Conservation (phyloP, 2,329 filamentous ascomycete genomes). For the Lachnellula arida region DNA sequence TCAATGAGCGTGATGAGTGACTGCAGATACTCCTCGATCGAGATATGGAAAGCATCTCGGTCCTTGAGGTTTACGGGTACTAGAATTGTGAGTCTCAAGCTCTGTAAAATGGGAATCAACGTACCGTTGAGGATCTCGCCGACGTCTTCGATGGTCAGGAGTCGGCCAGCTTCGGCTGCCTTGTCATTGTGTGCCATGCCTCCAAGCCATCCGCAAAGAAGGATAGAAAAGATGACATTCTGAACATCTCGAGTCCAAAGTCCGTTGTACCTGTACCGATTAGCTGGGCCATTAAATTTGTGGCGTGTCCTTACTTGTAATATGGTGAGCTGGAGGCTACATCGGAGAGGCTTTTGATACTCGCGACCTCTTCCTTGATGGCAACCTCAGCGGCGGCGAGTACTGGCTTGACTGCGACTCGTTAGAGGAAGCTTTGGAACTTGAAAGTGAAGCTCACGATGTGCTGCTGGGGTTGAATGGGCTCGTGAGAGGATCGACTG, state of each 20-base stretch:
- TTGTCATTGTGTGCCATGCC: slow-evolving; percentile 55
- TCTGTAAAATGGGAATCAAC: neutral
- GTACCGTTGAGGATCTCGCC: slow-evolving; percentile 67
- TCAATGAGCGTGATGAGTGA: slow-evolving; percentile 83
- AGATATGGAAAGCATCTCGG: slow-evolving; percentile 86
- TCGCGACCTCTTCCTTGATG: slow-evolving; percentile 67
- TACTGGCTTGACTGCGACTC: slow-evolving; percentile 56
- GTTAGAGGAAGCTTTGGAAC: slow-evolving; percentile 10
- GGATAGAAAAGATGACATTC: slow-evolving; percentile 59
- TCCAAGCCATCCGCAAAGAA: slow-evolving; percentile 71
- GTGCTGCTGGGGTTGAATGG: slow-evolving; percentile 73
- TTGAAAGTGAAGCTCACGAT: slow-evolving; percentile 43
- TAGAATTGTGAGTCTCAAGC: slow-evolving; percentile 33
- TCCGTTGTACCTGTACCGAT: slow-evolving; percentile 60
- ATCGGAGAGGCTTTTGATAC: slow-evolving; percentile 63
- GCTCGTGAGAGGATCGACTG: slow-evolving; percentile 83
- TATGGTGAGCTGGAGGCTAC: slow-evolving; percentile 85
- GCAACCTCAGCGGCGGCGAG: slow-evolving; percentile 64
- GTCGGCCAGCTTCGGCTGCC: slow-evolving; percentile 53
- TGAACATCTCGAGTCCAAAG: slow-evolving; percentile 84
- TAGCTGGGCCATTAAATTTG: slow-evolving; percentile 1
- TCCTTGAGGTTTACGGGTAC: slow-evolving; percentile 91
- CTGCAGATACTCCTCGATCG: slow-evolving; percentile 94
- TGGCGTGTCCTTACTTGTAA: slow-evolving; percentile 65
- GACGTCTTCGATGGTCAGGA: slow-evolving; percentile 85